Evolutionary conservation across 371 early-diverging fungal genomes (phyloP).

Genomic region (Rhizopus arrhizus): DNA sequence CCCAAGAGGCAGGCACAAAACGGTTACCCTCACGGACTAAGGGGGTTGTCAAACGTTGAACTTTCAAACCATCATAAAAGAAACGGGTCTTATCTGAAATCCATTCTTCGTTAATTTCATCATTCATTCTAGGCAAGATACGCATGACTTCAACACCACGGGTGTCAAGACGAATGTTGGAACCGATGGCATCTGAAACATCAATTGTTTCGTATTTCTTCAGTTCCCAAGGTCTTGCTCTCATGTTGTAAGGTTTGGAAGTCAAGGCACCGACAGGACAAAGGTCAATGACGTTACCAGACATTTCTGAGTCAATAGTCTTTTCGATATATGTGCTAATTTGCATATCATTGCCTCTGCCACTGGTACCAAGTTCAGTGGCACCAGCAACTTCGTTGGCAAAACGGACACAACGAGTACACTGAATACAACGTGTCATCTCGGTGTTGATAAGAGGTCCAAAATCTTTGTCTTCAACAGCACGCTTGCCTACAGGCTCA

Average conservation of each 20-base stretch:
- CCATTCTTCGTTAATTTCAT: slow-evolving; percentile 98
- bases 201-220: slow-evolving; percentile 95
- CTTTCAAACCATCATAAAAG: slow-evolving; percentile 93
- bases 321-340: slow-evolving; percentile 94
- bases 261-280: slow-evolving; percentile 98
- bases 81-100: slow-evolving; percentile 97
- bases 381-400: slow-evolving; percentile 97
- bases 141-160: slow-evolving; percentile 97
- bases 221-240: slow-evolving; percentile 95
- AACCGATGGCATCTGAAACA: slow-evolving; percentile 89
- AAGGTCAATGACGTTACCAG: slow-evolving; percentile 95
- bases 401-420: slow-evolving; percentile 98
- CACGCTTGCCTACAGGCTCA: slow-evolving; percentile 89
- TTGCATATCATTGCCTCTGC: slow-evolving; percentile 97
- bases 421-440: slow-evolving; percentile 99
- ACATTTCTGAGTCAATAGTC: slow-evolving; percentile 92
- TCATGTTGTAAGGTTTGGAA: slow-evolving; percentile 95
- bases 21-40: slow-evolving; percentile 83
- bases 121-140: slow-evolving; percentile 92
- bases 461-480: slow-evolving; percentile 96
- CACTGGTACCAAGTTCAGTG: slow-evolving; percentile 94
- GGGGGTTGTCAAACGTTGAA: slow-evolving; percentile 92
- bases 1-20: slow-evolving; percentile 87
- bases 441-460: slow-evolving; percentile 95
- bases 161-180: slow-evolving; percentile 93